phyloP scores from a whole-genome alignment of 2,329 filamentous ascomycete genomes.

The Purpureocillium lavendulum region DNA sequence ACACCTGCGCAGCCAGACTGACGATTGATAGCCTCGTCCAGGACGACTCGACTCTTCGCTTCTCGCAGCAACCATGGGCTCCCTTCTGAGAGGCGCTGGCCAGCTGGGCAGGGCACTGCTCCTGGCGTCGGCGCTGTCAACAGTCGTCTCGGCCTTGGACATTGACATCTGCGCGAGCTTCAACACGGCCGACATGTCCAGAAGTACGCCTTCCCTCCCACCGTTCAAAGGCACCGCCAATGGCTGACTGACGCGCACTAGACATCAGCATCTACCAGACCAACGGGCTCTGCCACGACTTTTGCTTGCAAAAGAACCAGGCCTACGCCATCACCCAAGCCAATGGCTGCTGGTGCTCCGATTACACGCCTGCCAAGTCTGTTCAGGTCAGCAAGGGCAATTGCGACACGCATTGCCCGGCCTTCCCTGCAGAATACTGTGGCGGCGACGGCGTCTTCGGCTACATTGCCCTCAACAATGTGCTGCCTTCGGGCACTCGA shows the following conservation, averaged over 20 bases:
- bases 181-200: conserved; percentile 24
- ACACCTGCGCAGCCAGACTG: too few relatives aligned
- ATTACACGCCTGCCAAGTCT: conserved; percentile 49
- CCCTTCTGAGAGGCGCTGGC: conserved; percentile 9
- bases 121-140: conserved; percentile 14
- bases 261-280: conserved; percentile 55
- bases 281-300: conserved; percentile 57
- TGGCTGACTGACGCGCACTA: conserved; percentile 14
- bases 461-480: conserved; percentile 49
- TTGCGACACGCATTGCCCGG: conserved; percentile 57
- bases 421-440: conserved; percentile 59
- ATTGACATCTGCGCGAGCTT: conserved; percentile 25
- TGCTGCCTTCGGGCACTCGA: conserved; percentile 47
- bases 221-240: neutral
- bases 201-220: conserved; percentile 19
- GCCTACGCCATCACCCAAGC: conserved; percentile 63
- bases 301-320: conserved; percentile 43
- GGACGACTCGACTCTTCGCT: neutral
- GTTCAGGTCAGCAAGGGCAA: conserved; percentile 28
- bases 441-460: conserved; percentile 55
- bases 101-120: conserved; percentile 7
- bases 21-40: too few relatives aligned
- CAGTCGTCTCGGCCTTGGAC: conserved; percentile 16
- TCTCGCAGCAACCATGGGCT: conserved; percentile 11
- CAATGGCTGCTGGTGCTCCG: conserved; percentile 65